A percentile compares a stretch with the other conserved stretches of the same genome.
These are phyloP conservation scores for Wickerhamiella infanticola DNA, from an alignment of 1,139 yeast species.

Conservation along the genomic window DNA sequence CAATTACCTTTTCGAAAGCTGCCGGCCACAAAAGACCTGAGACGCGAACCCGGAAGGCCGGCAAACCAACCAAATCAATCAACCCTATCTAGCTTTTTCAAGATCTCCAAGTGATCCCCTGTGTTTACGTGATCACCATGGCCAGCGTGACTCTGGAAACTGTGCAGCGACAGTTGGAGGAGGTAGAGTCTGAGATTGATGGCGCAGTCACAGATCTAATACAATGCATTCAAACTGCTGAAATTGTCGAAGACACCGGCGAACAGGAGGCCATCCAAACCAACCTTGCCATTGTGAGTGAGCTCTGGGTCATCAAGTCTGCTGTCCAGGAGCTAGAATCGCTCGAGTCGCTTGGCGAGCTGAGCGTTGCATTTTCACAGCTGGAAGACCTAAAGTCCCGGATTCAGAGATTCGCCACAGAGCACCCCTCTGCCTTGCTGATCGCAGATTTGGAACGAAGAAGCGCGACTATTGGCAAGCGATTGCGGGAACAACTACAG, in stretches of 20 bases:
- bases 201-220: not conserved
- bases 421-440: not conserved
- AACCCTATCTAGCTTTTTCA: no score
- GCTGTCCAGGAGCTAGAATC: not conserved
- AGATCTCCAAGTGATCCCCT: no score
- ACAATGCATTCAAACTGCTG: not conserved
- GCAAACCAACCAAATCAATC: no score
- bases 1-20: no score
- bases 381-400: not conserved
- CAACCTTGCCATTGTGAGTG: not conserved
- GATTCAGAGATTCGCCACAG: not conserved
- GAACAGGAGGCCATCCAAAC: not conserved
- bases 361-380: not conserved
- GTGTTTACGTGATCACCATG: not conserved
- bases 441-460: not conserved
- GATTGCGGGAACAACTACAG: not conserved
- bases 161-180: not conserved
- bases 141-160: not conserved
- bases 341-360: not conserved
- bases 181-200: not conserved
- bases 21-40: no score
- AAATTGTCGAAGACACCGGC: not conserved
- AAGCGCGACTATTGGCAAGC: not conserved
- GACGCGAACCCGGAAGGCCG: no score
- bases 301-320: not conserved